Percentiles rank a stretch among this genome's conserved stretches.
phyloP scores from a whole-genome alignment of 2,329 filamentous ascomycete species.

The Aspergillus fumigatiaffinis region DNA sequence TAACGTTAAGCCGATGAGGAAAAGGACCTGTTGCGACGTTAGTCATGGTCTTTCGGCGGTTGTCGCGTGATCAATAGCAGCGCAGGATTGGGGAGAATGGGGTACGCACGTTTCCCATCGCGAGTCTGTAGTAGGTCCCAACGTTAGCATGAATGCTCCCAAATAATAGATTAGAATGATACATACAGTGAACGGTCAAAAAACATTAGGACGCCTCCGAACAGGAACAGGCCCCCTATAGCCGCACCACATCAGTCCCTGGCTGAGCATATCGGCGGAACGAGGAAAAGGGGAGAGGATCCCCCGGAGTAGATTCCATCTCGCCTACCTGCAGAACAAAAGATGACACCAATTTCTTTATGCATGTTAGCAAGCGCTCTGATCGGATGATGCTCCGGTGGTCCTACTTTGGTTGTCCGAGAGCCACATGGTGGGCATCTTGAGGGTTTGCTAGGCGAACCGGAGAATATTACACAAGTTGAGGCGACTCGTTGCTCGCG shows the following conservation, averaged over 20 bases:
- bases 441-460: slow-evolving; percentile 20
- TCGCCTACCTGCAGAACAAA: slow-evolving; percentile 91
- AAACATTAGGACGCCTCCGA: slow-evolving; percentile 92
- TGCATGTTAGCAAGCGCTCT: slow-evolving; percentile 16
- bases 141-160: slow-evolving; percentile 3
- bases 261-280: background rate
- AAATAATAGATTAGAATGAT: background rate
- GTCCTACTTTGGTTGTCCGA: slow-evolving; percentile 86
- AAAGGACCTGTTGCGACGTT: slow-evolving; percentile 68
- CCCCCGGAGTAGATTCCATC: background rate
- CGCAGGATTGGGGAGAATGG: slow-evolving; percentile 2
- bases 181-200: slow-evolving; percentile 93
- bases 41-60: slow-evolving; percentile 4
- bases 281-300: background rate
- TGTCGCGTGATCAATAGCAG: slow-evolving; percentile 7
- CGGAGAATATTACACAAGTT: background rate
- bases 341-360: slow-evolving; percentile 92
- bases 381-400: background rate
- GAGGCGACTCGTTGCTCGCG: background rate
- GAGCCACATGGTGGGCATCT: slow-evolving; percentile 90
- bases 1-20: slow-evolving; percentile 91
- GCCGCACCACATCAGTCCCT: slow-evolving; percentile 14
- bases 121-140: slow-evolving; percentile 58
- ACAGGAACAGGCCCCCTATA: slow-evolving; percentile 86
- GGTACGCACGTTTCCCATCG: slow-evolving; percentile 83